These are phyloP conservation scores for Naganishia albida DNA, from an alignment of 1,284 basidiomycete genomes.

Conservation along the genomic window DNA sequence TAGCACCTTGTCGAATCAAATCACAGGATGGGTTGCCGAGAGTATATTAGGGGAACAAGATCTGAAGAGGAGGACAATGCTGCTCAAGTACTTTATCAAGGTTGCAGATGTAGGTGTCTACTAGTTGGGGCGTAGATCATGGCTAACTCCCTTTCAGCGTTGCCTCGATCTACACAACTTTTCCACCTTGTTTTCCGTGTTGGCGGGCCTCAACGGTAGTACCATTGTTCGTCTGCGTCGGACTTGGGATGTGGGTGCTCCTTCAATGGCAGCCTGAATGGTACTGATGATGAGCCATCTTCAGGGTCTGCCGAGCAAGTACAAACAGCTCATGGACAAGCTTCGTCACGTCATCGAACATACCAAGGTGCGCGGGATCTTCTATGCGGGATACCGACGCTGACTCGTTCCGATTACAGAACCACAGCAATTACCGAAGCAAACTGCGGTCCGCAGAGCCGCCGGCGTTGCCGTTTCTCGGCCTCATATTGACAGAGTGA, in stretches of 20 bases:
- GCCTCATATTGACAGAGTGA: constrained; percentile 59
- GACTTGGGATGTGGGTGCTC: constrained; percentile 77
- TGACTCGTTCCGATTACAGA: constrained; percentile 35
- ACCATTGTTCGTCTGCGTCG: constrained; percentile 89
- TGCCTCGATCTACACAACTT: constrained; percentile 91
- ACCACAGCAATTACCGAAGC: constrained; percentile 71
- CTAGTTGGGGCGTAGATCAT: not conserved
- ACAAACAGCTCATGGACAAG: constrained; percentile 73
- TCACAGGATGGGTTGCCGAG: constrained; percentile 95
- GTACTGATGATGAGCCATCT: constrained; percentile 44
- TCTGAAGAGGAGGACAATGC: constrained; percentile 73
- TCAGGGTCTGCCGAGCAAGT: constrained; percentile 81
- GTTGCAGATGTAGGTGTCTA: constrained; percentile 78
- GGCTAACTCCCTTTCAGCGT: constrained; percentile 61
- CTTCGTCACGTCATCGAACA: constrained; percentile 87
- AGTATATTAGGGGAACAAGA: constrained; percentile 82
- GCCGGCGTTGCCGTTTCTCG: constrained; percentile 88
- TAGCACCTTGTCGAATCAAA: constrained; percentile 88
- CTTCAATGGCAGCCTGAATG: constrained; percentile 8
- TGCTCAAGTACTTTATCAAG: constrained; percentile 89
- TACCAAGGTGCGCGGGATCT: constrained; percentile 55
- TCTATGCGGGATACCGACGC: not conserved
- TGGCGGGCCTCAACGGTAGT: constrained; percentile 91
- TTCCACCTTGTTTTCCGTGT: constrained; percentile 92
- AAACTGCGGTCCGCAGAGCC: constrained; percentile 76